Conservation (phyloP, 2,329 filamentous ascomycete species). For the Amphichorda felina region DNA sequence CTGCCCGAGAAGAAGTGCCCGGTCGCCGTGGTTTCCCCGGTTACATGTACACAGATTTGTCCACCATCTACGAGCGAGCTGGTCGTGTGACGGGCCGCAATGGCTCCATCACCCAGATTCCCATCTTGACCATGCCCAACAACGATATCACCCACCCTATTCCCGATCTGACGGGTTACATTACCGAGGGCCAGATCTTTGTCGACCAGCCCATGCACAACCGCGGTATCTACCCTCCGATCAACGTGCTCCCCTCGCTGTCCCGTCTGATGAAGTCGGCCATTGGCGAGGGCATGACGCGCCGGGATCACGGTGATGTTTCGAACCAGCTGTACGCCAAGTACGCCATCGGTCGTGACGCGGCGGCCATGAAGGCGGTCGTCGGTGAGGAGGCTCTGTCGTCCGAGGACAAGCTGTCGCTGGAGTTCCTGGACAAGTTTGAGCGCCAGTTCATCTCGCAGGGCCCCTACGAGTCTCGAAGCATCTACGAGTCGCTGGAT, state of each 20-base stretch:
- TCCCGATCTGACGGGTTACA: slow-evolving; percentile 96
- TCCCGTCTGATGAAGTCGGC: slow-evolving; percentile 99
- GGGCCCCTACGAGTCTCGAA: slow-evolving; percentile 82
- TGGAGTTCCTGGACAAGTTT: slow-evolving; percentile 98
- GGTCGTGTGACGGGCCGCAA: slow-evolving; percentile 95
- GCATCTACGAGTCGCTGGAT: slow-evolving; percentile 88
- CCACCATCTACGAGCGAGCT: slow-evolving; percentile 97
- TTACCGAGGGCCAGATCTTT: slow-evolving; percentile 98
- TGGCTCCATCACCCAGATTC: slow-evolving; percentile 97
- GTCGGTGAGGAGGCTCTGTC: slow-evolving; percentile 96
- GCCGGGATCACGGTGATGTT: slow-evolving; percentile 94
- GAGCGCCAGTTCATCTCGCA: slow-evolving; percentile 91
- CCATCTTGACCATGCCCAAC: slow-evolving; percentile 99
- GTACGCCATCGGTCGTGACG: slow-evolving; percentile 97
- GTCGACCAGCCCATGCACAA: slow-evolving; percentile 89
- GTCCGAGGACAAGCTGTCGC: slow-evolving; percentile 89
- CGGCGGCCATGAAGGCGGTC: slow-evolving; percentile 97
- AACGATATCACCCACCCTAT: slow-evolving; percentile 99
- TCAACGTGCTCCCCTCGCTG: slow-evolving; percentile 95
- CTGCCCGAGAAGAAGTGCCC: slow-evolving; percentile 95
- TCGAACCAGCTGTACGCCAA: slow-evolving; percentile 99
- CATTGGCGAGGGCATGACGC: slow-evolving; percentile 93
- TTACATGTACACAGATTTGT: slow-evolving; percentile 99
- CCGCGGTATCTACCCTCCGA: slow-evolving; percentile 95
- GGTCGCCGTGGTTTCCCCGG: slow-evolving; percentile 98